Percentiles rank a stretch among this genome's conserved stretches.
Conservation (phyloP, 1,139 yeast species). For the Suhomyces atakaporum region DNA sequence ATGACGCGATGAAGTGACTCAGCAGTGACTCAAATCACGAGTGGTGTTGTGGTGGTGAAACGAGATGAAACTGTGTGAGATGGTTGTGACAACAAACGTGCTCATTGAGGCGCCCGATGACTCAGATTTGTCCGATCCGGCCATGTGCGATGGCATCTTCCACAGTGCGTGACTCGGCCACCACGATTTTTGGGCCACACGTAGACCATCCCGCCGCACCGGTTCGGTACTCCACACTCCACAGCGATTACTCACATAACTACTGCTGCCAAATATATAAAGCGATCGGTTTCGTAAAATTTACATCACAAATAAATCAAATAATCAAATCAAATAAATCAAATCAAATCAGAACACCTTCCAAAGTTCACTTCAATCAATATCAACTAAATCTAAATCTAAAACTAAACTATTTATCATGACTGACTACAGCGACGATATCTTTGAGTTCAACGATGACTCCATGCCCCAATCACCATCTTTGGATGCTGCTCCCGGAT, state of each 20-base stretch:
- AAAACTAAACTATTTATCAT: background rate
- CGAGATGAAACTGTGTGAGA: background rate
- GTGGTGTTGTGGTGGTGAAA: conserved; percentile 4
- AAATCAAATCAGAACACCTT: too few species aligned
- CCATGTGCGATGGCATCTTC: conserved; percentile 9
- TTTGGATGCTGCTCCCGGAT: conserved; percentile 14
- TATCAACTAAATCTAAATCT: background rate
- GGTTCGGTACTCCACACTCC: conserved; percentile 4
- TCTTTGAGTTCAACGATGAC: conserved; percentile 21
- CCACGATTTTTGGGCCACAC: conserved; percentile 12
- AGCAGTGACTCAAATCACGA: conserved; percentile 1
- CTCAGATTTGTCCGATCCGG: conserved; percentile 5
- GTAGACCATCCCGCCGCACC: conserved; percentile 7
- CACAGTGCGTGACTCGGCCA: conserved; percentile 12
- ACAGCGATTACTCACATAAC: conserved; percentile 15
- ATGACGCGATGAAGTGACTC: conserved; percentile 1
- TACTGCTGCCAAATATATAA: conserved; percentile 12
- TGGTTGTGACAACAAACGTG: conserved; percentile 6
- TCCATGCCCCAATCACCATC: conserved; percentile 18
- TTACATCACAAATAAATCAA: background rate
- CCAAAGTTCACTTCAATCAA: too few species aligned
- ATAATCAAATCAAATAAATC: background rate
- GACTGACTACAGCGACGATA: conserved; percentile 17
- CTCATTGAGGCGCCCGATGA: conserved; percentile 3
- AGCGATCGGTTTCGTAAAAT: background rate